Conservation (phyloP, 169 alveolate genomes). For the Plasmodium cynomolgi region DNA sequence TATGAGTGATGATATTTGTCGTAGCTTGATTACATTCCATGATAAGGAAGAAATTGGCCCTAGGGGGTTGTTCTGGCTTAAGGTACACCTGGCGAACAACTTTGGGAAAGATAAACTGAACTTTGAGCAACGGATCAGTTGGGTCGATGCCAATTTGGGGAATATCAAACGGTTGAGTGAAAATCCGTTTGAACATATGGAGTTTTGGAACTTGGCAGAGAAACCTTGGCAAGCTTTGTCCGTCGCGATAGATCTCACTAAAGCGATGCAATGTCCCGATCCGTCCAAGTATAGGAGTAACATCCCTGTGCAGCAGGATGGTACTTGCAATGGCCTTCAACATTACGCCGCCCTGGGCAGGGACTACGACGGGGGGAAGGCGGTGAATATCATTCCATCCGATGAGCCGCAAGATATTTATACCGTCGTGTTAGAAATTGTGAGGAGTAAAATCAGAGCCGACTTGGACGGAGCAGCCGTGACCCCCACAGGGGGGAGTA, state of each 20-base stretch:
- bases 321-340: slow-evolving; percentile 97
- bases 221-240: slow-evolving; percentile 97
- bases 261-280: slow-evolving; percentile 86
- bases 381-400: slow-evolving; percentile 93
- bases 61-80: slow-evolving; percentile 96
- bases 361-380: slow-evolving; percentile 95
- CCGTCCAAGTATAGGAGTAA: slow-evolving; percentile 88
- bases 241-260: slow-evolving; percentile 88
- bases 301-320: slow-evolving; percentile 97
- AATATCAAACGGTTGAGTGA: slow-evolving; percentile 81
- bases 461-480: slow-evolving; percentile 32
- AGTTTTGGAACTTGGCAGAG: slow-evolving; percentile 91
- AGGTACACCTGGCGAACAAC: slow-evolving; percentile 93
- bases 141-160: slow-evolving; percentile 86
- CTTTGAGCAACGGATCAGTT: slow-evolving; percentile 87
- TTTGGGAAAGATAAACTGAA: slow-evolving; percentile 94
- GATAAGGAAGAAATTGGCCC: slow-evolving; percentile 92
- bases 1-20: slow-evolving; percentile 95
- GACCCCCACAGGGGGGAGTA: not conserved
- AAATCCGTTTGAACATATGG: slow-evolving; percentile 88
- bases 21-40: slow-evolving; percentile 94
- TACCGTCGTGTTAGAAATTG: slow-evolving; percentile 90
- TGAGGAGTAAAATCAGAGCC: slow-evolving; percentile 76
- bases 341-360: slow-evolving; percentile 97
- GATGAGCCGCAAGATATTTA: slow-evolving; percentile 97